Evolutionary conservation across 75 land plant species (phyloP).

Genomic region (Ceratopteris richardii): DNA sequence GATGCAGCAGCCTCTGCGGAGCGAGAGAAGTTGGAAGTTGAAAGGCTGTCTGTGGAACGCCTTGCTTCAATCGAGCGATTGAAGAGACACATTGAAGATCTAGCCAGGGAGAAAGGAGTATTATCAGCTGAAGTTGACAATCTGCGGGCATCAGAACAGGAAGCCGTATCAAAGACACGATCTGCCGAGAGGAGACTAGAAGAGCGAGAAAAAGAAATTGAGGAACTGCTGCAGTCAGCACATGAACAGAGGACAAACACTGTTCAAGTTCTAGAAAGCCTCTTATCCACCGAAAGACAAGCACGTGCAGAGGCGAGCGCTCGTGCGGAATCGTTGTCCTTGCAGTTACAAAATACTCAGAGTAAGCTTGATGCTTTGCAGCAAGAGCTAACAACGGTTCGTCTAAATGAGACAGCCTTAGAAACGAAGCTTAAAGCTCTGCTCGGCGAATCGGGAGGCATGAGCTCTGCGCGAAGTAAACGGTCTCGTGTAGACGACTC

Average conservation of each 20-base stretch:
- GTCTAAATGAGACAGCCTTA: constrained; percentile 10
- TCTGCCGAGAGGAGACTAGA: constrained; percentile 17
- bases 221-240: constrained; percentile 18
- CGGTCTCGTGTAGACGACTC: neutral
- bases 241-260: constrained; percentile 24
- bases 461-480: neutral
- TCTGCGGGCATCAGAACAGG: constrained; percentile 9
- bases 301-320: constrained; percentile 19
- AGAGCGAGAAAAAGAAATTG: constrained; percentile 28
- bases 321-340: constrained; percentile 25
- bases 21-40: constrained; percentile 19
- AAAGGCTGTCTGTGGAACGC: constrained; percentile 16
- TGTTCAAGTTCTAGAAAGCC: constrained; percentile 20
- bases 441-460: neutral
- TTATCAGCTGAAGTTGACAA: constrained; percentile 14
- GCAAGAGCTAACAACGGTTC: constrained; percentile 7
- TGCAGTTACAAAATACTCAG: constrained; percentile 12
- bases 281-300: constrained; percentile 21
- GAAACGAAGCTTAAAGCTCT: constrained; percentile 9
- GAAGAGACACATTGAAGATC: constrained; percentile 4
- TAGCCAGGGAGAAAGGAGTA: constrained; percentile 13
- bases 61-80: constrained; percentile 5
- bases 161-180: constrained; percentile 9
- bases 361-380: constrained; percentile 12
- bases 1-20: constrained; percentile 11